phyloP scores from a whole-genome alignment of 805 yeast genomes.

The Candida glaebosa region DNA sequence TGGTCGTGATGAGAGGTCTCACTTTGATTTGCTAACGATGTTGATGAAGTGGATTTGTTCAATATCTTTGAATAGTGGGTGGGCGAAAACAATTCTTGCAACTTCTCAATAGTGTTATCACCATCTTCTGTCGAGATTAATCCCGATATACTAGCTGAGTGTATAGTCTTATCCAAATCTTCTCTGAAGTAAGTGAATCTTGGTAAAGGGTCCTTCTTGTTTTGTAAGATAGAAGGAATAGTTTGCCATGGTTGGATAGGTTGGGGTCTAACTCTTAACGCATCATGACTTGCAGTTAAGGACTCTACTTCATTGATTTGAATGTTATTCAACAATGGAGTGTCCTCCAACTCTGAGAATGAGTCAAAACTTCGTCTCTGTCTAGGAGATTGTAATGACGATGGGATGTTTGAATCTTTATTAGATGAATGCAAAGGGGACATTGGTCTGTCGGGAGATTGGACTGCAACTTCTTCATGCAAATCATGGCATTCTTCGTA shows the following conservation, averaged over 20 bases:
- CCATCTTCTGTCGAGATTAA: conserved; percentile 23
- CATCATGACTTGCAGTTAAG: conserved; percentile 36
- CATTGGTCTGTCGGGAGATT: conserved; percentile 1
- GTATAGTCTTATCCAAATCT: conserved; percentile 83
- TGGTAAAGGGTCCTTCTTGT: conserved; percentile 1
- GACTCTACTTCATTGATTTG: conserved; percentile 32
- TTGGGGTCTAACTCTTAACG: conserved; percentile 64
- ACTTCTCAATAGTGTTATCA: conserved; percentile 8
- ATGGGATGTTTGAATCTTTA: conserved; percentile 2
- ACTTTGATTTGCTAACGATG: neutral
- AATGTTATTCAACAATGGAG: conserved; percentile 26
- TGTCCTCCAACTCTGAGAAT: neutral
- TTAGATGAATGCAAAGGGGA: conserved; percentile 7
- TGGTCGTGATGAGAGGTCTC: neutral
- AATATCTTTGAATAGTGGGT: conserved; percentile 13
- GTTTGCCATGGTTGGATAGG: conserved; percentile 68
- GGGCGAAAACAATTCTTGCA: conserved; percentile 26
- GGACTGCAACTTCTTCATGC: neutral
- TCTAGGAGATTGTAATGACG: neutral
- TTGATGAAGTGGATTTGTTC: conserved; percentile 9
- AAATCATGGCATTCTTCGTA: conserved; percentile 53
- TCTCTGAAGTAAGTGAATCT: conserved; percentile 92
- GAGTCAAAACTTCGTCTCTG: conserved; percentile 2
- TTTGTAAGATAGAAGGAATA: conserved; percentile 26
- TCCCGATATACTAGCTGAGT: conserved; percentile 85